Evolutionary conservation across 129 eudicot species (phyloP), one percentile per base, ranked within the genome.

Genomic region (Kitagawia praeruptora): DNA sequence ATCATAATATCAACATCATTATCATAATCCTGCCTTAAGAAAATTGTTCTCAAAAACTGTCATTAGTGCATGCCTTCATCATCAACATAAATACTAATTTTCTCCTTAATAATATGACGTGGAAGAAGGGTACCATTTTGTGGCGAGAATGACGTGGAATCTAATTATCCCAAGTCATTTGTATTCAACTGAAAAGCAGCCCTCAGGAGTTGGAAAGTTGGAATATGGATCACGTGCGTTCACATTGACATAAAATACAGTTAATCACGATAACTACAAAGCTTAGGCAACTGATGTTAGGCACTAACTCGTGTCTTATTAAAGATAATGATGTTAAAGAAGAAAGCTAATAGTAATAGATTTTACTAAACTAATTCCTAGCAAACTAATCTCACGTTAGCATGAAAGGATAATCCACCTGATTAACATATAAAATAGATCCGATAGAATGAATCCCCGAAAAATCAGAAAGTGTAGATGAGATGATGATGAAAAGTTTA

Each of bases 141-240:
- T 27, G 14, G 13, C 7, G 53, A 78, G 81, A 23, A 40, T 78
- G 81, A 67, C 46, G 34, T 18, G 81, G 81, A 42, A 67, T 19
- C 81, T 66, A 44, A 78, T n/a, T n/a, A n/a, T 78, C 75, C 18
- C 0, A 58, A 39, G 80, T 77, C 61, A 46, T 72, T 39, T 34
- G 66, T 34, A 34, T 34, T 34, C 37, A 40, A 63, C 80, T 25
- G 4, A 15, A 77, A 78, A 78, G 39, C 27, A 19, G 74, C 46
- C 40, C n/a, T 6, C 5, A 37, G 13, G 27, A 42, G 49, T 12
- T 76, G 69, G 54, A 77, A 77, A 77, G 40, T 42, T 6, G 80
- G 54, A 77, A 61, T 77, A 41, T 61, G 7, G 18, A 40, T 39
- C 34, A 42, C 77, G 28, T 41, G 31, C 23, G 13, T 73, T 42